These are phyloP conservation scores for Rubia yunnanensis DNA, from an alignment of 257 asterid genomes.

Conservation along the genomic window DNA sequence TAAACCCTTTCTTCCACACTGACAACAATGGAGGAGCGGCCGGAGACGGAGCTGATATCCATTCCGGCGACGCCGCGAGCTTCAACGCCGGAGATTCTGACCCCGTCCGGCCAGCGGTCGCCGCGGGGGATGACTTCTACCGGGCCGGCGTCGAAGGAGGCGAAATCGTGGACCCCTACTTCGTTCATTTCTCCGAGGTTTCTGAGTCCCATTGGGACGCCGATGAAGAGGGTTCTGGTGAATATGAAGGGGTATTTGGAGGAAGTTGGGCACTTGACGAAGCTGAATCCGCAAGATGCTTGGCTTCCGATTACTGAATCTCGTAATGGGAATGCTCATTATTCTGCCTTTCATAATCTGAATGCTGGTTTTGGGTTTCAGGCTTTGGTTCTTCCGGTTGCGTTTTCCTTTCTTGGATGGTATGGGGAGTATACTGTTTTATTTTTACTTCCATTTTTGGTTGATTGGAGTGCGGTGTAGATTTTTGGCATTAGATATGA, in stretches of 20 bases:
- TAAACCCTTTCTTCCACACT: slow-evolving; percentile 8
- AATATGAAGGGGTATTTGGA: slow-evolving; percentile 94
- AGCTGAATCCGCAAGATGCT: slow-evolving; percentile 95
- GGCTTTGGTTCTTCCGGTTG: slow-evolving; percentile 90
- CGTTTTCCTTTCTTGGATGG: slow-evolving; percentile 98
- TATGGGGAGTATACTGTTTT: slow-evolving; percentile 19
- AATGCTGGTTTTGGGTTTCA: slow-evolving; percentile 97
- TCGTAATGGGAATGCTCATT: slow-evolving; percentile 91
- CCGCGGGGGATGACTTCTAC: slow-evolving; percentile 44
- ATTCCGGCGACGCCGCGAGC: slow-evolving; percentile 99
- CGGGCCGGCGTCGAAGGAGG: slow-evolving; percentile 33
- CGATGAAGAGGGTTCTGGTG: slow-evolving; percentile 83
- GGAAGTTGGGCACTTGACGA: slow-evolving; percentile 92
- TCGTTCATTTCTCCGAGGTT: slow-evolving; percentile 91
- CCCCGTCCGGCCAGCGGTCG: slow-evolving; percentile 85
- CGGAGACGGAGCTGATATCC: slow-evolving; percentile 90
- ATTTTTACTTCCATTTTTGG: not conserved
- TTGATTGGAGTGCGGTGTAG: no score
- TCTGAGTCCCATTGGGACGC: slow-evolving; percentile 96
- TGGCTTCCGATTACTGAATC: slow-evolving; percentile 99
- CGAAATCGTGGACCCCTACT: slow-evolving; percentile 95
- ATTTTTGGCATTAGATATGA: not conserved
- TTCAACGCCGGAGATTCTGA: slow-evolving; percentile 89
- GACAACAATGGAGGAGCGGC: slow-evolving; percentile 66
- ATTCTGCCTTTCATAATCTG: slow-evolving; percentile 91